A percentile compares a stretch with the other conserved stretches of the same genome.
Conservation (phyloP, 2,329 filamentous ascomycete genomes). For the Madurella mycetomatis region DNA sequence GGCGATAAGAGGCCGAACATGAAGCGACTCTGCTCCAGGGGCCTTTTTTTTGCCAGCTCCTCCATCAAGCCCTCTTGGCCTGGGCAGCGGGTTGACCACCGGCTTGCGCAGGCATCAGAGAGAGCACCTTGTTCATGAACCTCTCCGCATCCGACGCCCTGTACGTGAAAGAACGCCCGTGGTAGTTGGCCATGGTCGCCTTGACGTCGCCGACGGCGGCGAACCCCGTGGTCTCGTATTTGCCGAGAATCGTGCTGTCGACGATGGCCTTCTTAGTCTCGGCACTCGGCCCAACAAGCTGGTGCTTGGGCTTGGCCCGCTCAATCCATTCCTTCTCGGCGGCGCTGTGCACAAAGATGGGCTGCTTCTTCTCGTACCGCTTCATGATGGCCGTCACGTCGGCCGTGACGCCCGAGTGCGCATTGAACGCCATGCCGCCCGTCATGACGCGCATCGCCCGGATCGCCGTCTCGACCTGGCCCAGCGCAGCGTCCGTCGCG, state of each 20-base stretch:
- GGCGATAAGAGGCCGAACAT: neutral
- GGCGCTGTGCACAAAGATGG: slow-evolving; percentile 37
- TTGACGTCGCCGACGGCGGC: slow-evolving; percentile 29
- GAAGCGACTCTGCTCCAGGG: neutral
- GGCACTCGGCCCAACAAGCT: slow-evolving; percentile 22
- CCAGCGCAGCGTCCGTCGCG: slow-evolving; percentile 30
- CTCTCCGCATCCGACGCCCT: slow-evolving; percentile 22
- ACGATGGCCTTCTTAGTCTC: slow-evolving; percentile 33
- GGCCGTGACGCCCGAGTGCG: slow-evolving; percentile 26
- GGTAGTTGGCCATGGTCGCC: slow-evolving; percentile 34
- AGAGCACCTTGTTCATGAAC: slow-evolving; percentile 31
- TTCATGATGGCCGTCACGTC: slow-evolving; percentile 20
- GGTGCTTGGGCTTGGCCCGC: slow-evolving; percentile 16
- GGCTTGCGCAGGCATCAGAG: slow-evolving; percentile 26
- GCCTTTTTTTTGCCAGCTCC: neutral
- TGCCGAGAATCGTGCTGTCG: slow-evolving; percentile 35
- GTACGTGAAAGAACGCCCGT: slow-evolving; percentile 33
- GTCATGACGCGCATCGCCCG: slow-evolving; percentile 38
- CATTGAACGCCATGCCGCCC: slow-evolving; percentile 33
- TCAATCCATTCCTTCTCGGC: slow-evolving; percentile 31
- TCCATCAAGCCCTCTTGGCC: slow-evolving; percentile 12
- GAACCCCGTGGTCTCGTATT: slow-evolving; percentile 32
- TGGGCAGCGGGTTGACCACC: slow-evolving; percentile 10
- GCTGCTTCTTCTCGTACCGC: slow-evolving; percentile 26
- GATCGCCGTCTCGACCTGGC: slow-evolving; percentile 33